A percentile compares a stretch with the other conserved stretches of the same genome.
These are phyloP conservation scores for Leccinum longicurvipes DNA, from an alignment of 768 basidiomycete genomes.

Conservation along the genomic window DNA sequence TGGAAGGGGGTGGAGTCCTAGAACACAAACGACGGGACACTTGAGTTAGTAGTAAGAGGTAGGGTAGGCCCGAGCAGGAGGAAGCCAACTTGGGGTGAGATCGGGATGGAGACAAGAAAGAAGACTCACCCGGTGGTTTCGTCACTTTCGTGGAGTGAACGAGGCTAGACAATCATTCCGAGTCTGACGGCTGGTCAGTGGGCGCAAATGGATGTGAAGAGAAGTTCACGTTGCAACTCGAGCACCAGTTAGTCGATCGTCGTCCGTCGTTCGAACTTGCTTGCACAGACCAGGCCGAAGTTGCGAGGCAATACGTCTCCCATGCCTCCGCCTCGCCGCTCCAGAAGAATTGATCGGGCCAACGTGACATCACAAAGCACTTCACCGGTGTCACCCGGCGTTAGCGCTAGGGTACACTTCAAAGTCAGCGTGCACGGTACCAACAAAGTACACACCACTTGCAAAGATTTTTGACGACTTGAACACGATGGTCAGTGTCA, in stretches of 20 bases:
- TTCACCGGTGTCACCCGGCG: too few relatives aligned
- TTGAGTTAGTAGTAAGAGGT: background rate
- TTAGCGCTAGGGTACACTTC: background rate
- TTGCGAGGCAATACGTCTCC: constrained; percentile 2
- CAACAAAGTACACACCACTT: background rate
- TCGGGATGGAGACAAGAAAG: constrained; percentile 1
- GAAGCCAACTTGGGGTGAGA: background rate
- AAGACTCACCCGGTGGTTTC: constrained; percentile 18
- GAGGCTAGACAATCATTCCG: constrained; percentile 25
- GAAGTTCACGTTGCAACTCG: constrained; percentile 15
- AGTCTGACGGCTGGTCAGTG: background rate
- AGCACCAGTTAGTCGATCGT: constrained; percentile 14
- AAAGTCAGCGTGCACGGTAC: background rate
- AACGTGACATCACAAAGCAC: background rate
- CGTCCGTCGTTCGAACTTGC: constrained; percentile 2
- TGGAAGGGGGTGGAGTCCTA: background rate
- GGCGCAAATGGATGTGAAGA: constrained; percentile 21
- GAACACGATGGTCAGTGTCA: constrained; percentile 9
- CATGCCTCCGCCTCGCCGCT: constrained; percentile 1
- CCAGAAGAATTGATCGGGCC: background rate
- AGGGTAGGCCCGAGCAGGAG: background rate
- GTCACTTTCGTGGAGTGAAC: constrained; percentile 2
- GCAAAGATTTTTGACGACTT: too few relatives aligned
- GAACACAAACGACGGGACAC: background rate
- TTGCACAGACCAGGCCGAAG: constrained; percentile 2